These are phyloP conservation scores for Cyclostephanos invisitatus DNA, from an alignment of 108 stramenopile species.

Conservation along the genomic window DNA sequence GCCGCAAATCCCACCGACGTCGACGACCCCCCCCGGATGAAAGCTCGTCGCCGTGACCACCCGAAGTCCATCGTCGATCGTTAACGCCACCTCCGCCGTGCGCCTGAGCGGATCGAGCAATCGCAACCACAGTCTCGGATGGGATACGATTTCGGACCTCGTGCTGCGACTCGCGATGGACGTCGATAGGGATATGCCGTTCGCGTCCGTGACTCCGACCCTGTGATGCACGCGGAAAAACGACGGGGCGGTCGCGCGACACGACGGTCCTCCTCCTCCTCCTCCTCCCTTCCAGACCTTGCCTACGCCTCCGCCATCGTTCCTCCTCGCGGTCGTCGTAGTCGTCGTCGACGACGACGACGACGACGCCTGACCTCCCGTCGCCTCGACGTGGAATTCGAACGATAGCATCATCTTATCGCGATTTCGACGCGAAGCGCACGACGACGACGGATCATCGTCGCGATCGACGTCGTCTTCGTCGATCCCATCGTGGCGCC, in stretches of 20 bases:
- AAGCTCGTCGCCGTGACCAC: constrained; percentile 58
- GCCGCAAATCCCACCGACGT: background rate
- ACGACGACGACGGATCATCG: background rate
- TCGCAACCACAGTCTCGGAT: constrained; percentile 63
- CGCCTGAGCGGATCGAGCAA: constrained; percentile 71
- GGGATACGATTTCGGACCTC: constrained; percentile 70
- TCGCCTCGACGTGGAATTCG: constrained; percentile 58
- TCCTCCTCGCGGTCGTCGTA: background rate
- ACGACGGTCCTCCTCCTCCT: no score
- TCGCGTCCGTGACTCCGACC: constrained; percentile 59
- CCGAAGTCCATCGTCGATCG: constrained; percentile 56
- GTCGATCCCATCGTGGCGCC: background rate
- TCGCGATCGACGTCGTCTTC: constrained; percentile 2
- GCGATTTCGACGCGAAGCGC: no score
- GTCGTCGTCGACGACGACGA: no score
- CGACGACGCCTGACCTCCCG: background rate
- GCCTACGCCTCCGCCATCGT: constrained; percentile 15
- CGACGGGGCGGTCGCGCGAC: no score
- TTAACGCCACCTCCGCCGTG: constrained; percentile 67
- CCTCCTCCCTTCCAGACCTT: constrained; percentile 8
- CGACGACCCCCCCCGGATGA: constrained; percentile 51
- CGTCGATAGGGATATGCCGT: constrained; percentile 63
- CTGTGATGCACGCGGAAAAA: constrained; percentile 59
- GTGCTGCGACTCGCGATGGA: constrained; percentile 20
- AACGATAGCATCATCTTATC: constrained; percentile 63